Evolutionary conservation across 1,139 yeast genomes (phyloP).

Genomic region (Yamadazyma jaroonii): DNA sequence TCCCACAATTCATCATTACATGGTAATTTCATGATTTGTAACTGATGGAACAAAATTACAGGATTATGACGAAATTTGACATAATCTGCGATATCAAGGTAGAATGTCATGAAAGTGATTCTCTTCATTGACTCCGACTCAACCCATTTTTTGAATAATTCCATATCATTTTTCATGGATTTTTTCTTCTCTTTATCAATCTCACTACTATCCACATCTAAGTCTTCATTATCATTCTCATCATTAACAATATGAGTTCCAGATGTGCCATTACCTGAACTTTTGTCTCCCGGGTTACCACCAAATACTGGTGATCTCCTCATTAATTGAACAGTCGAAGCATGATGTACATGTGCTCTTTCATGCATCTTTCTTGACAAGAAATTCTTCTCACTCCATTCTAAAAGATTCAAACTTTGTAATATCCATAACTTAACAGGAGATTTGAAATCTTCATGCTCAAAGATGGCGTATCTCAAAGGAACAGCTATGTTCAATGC

Average conservation of each 20-base stretch:
- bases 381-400: slow-evolving; percentile 67
- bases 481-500: slow-evolving; percentile 55
- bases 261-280: slow-evolving; percentile 13
- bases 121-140: slow-evolving; percentile 77
- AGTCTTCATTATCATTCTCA: not conserved
- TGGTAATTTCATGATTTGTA: slow-evolving; percentile 69
- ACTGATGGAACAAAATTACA: slow-evolving; percentile 65
- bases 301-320: slow-evolving; percentile 72
- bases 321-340: slow-evolving; percentile 70
- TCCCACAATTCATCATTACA: slow-evolving; percentile 77
- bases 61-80: slow-evolving; percentile 75
- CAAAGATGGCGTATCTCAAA: slow-evolving; percentile 59
- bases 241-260: slow-evolving; percentile 22
- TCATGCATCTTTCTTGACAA: slow-evolving; percentile 62
- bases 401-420: slow-evolving; percentile 62
- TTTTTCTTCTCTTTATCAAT: slow-evolving; percentile 13
- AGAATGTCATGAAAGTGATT: slow-evolving; percentile 76
- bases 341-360: slow-evolving; percentile 75
- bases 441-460: slow-evolving; percentile 56
- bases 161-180: slow-evolving; percentile 21
- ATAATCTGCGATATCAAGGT: slow-evolving; percentile 75
- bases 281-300: slow-evolving; percentile 48
- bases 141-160: slow-evolving; percentile 55
- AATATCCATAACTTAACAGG: slow-evolving; percentile 66
- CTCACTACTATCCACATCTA: slow-evolving; percentile 11